Percentiles rank a stretch among this genome's conserved stretches.
Evolutionary conservation across 1,284 basidiomycete species (phyloP).

Genomic region (Butyriboletus appendiculatus): DNA sequence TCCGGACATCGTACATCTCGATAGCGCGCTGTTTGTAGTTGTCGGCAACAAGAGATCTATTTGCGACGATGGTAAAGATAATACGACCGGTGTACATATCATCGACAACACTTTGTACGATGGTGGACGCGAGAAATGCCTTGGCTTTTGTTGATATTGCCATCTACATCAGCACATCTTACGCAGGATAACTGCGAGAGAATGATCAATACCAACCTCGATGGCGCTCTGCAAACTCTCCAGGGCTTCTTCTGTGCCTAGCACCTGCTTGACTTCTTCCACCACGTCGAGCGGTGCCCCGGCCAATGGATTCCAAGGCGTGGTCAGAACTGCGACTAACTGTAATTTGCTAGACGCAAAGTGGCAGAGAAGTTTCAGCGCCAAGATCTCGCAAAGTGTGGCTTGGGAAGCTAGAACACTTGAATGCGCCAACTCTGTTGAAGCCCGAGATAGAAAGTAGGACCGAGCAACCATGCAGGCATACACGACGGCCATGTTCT

Average conservation of each 20-base stretch:
- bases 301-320: slow-evolving; percentile 77
- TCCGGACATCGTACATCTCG: slow-evolving; percentile 72
- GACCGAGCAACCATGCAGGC: slow-evolving; percentile 70
- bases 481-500: slow-evolving; percentile 74
- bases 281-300: slow-evolving; percentile 73
- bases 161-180: slow-evolving; percentile 52
- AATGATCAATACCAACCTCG: slow-evolving; percentile 54
- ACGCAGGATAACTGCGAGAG: background rate
- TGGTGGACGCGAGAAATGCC: slow-evolving; percentile 73
- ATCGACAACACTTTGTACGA: slow-evolving; percentile 81
- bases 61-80: slow-evolving; percentile 64
- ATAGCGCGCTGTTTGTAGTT: slow-evolving; percentile 82
- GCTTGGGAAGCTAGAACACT: slow-evolving; percentile 73
- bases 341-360: slow-evolving; percentile 75
- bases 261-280: slow-evolving; percentile 55
- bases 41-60: slow-evolving; percentile 77
- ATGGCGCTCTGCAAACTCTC: slow-evolving; percentile 70
- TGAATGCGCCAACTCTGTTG: slow-evolving; percentile 68
- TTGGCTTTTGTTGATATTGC: slow-evolving; percentile 84
- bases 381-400: slow-evolving; percentile 79
- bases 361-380: slow-evolving; percentile 79
- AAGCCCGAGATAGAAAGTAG: slow-evolving; percentile 46
- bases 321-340: slow-evolving; percentile 74
- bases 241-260: slow-evolving; percentile 57
- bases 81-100: slow-evolving; percentile 79